Evolutionary conservation across 2,329 filamentous ascomycete genomes (phyloP).

Genomic region (Ascosphaera aggregata): DNA sequence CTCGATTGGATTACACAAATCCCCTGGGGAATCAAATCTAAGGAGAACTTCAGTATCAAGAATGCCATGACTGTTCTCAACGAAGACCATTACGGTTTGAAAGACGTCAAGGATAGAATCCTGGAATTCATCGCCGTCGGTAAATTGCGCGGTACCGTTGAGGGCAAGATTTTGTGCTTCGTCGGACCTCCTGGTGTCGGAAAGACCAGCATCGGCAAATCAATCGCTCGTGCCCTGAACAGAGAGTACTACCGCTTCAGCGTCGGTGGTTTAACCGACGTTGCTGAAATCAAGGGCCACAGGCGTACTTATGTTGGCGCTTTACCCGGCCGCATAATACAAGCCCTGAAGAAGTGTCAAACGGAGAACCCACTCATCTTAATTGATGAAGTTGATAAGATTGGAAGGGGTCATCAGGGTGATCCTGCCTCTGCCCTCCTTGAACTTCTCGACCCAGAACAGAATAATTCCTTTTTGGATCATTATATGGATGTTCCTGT

Average conservation of each 20-base stretch:
- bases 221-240: slow-evolving; percentile 82
- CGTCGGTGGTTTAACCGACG: slow-evolving; percentile 87
- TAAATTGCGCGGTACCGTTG: slow-evolving; percentile 86
- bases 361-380: slow-evolving; percentile 93
- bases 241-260: slow-evolving; percentile 97
- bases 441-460: slow-evolving; percentile 85
- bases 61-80: slow-evolving; percentile 80
- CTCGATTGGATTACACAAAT: slow-evolving; percentile 97
- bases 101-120: slow-evolving; percentile 97
- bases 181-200: slow-evolving; percentile 93
- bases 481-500: slow-evolving; percentile 98
- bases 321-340: slow-evolving; percentile 85
- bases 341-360: slow-evolving; percentile 96
- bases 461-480: slow-evolving; percentile 91
- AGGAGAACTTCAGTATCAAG: slow-evolving; percentile 89
- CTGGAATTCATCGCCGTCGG: slow-evolving; percentile 96
- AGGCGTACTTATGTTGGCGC: slow-evolving; percentile 91
- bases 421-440: slow-evolving; percentile 87
- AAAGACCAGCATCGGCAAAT: slow-evolving; percentile 98
- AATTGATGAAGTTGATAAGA: slow-evolving; percentile 97
- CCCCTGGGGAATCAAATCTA: slow-evolving; percentile 84
- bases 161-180: slow-evolving; percentile 95
- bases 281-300: slow-evolving; percentile 97
- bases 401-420: slow-evolving; percentile 86
- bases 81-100: slow-evolving; percentile 88